These are phyloP conservation scores for Primulina tabacum DNA, from an alignment of 257 asterid species.

Conservation along the genomic window DNA sequence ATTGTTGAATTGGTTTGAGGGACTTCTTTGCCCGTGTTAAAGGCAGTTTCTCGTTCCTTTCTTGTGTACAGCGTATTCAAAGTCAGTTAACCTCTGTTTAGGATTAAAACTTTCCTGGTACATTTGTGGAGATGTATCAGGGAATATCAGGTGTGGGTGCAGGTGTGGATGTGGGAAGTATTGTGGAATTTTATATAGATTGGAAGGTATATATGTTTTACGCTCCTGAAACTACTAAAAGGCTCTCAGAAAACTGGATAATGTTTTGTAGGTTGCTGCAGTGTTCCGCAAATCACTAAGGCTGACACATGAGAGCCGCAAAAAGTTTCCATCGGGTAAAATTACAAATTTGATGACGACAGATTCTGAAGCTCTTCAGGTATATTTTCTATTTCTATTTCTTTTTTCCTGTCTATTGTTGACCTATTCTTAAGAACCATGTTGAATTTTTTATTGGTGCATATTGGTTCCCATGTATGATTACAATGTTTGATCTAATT, in stretches of 20 bases:
- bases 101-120: too few species aligned
- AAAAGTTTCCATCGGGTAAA: conserved; percentile 77
- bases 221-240: conserved; percentile 12
- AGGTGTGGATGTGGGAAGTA: not conserved
- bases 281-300: conserved; percentile 83
- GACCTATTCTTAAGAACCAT: conserved; percentile 6
- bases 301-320: conserved; percentile 94
- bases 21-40: not conserved
- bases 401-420: conserved; percentile 1
- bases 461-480: not conserved
- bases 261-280: conserved; percentile 71
- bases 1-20: not conserved
- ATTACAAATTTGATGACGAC: conserved; percentile 93
- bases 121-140: not conserved
- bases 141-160: not conserved
- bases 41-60: not conserved
- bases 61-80: not conserved
- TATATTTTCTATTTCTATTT: conserved; percentile 24
- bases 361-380: conserved; percentile 96
- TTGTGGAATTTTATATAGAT: conserved; percentile 7
- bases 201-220: conserved; percentile 1
- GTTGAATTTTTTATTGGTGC: not conserved
- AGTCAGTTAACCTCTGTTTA: not conserved
- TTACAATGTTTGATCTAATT: not conserved
- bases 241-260: conserved; percentile 16